A percentile compares a stretch with the other conserved stretches of the same genome.
phyloP scores from a whole-genome alignment of 805 yeast species.

The Yarrowia yakushimensis region DNA sequence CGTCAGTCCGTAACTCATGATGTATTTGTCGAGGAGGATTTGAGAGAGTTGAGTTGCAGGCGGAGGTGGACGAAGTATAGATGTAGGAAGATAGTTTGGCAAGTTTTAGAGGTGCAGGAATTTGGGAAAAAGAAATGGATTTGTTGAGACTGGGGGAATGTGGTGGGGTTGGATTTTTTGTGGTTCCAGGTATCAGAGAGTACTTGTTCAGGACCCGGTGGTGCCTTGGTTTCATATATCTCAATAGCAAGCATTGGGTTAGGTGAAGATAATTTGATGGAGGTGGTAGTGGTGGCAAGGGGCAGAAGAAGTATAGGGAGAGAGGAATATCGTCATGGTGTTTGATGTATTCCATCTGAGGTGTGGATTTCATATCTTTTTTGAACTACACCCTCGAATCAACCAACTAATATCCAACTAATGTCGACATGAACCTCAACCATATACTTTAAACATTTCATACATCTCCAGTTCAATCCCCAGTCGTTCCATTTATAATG shows the following conservation, averaged over 20 bases:
- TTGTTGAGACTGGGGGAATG: background rate
- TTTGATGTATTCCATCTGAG: no score
- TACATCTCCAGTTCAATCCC: background rate
- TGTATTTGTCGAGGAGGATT: no score
- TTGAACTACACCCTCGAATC: no score
- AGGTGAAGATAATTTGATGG: slow-evolving; percentile 12
- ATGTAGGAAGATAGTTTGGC: background rate
- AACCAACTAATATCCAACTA: no score
- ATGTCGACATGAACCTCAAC: no score
- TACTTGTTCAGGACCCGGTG: background rate
- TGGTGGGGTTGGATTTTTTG: background rate
- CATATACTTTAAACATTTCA: background rate
- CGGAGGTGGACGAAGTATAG: background rate
- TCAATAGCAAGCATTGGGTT: slow-evolving; percentile 13
- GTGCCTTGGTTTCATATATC: background rate
- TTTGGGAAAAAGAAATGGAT: background rate
- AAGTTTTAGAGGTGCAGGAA: background rate
- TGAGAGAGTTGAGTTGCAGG: background rate
- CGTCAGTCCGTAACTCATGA: background rate
- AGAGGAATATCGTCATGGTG: no score
- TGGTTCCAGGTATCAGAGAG: background rate
- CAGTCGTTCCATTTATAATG: background rate
- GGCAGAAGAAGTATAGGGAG: background rate
- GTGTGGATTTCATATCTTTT: background rate
- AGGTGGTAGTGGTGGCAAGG: no score